A percentile compares a stretch with the other conserved stretches of the same genome.
phyloP scores from a whole-genome alignment of 192 early-diverging fungal species.

The Coemansia brasiliensis region DNA sequence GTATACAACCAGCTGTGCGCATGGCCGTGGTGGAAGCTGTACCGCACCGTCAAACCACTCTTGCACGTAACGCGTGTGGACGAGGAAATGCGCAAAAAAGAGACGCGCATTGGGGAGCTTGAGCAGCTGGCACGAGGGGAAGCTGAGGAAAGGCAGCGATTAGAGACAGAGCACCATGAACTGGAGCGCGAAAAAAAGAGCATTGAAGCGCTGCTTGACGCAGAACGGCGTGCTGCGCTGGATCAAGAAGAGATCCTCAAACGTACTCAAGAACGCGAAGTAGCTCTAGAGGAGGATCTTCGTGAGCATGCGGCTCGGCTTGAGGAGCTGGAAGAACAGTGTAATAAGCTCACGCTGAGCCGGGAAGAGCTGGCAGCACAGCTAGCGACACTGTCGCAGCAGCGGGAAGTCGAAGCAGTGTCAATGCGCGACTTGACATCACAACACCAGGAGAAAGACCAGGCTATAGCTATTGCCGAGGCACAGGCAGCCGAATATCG shows the following conservation, averaged over 20 bases:
- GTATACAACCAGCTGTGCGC: conserved; percentile 85
- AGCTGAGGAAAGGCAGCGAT: conserved; percentile 58
- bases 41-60: conserved; percentile 87
- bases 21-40: conserved; percentile 97
- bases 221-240: conserved; percentile 72
- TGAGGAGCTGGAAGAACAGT: conserved; percentile 70
- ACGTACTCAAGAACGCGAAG: conserved; percentile 73
- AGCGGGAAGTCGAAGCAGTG: conserved; percentile 65
- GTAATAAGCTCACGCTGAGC: conserved; percentile 51
- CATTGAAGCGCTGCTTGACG: conserved; percentile 68
- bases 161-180: conserved; percentile 61
- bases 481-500: conserved; percentile 55
- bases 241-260: conserved; percentile 84
- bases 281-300: conserved; percentile 64
- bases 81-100: conserved; percentile 75
- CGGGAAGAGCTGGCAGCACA: conserved; percentile 26
- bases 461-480: conserved; percentile 59
- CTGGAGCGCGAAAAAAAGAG: conserved; percentile 69
- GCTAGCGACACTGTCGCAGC: conserved; percentile 37
- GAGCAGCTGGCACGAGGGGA: conserved; percentile 65
- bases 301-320: conserved; percentile 61
- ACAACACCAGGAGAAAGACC: conserved; percentile 59
- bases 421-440: conserved; percentile 61
- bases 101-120: conserved; percentile 70
- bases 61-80: conserved; percentile 79